Evolutionary conservation across 148 eudicot species (phyloP), one percentile per base, ranked within the genome.

Genomic region (Pharnaceum exiguum): DNA sequence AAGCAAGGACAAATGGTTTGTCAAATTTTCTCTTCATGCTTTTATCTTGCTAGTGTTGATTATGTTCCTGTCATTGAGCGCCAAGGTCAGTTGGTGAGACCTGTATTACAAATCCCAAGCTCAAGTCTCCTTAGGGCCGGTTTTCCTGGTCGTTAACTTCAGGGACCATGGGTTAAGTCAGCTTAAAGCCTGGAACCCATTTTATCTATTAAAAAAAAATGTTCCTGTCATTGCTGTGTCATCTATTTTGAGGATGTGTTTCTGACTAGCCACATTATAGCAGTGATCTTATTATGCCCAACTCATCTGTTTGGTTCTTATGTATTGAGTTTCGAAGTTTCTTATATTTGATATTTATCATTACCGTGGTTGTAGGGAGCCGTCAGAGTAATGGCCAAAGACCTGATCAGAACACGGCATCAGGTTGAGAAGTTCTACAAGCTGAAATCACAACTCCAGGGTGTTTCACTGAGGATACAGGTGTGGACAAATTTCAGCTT

Each of bases 1-100:
- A 93, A 93, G 79, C 98, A 93, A 80, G 98, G 98, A 27, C 98
- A 93, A 76, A 93, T 93, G 98, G 98, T 93, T 75, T 49, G 80
- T 53, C 46, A 11, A n/a, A 18, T 42, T 49, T 35, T 7, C 31
- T 43, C 10, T 12, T 12, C 7, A 19, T 66, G 2, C 50, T 31
- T n/a, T n/a, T n/a, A n/a, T n/a, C 2, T 19, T 29, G 11, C 12
- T 28, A 30, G 24, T 51, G 19, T 16, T n/a, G n/a, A n/a, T n/a
- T n/a, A n/a, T n/a, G n/a, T n/a, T n/a, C n/a, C n/a, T n/a, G n/a
- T n/a, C n/a, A n/a, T n/a, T n/a, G n/a, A n/a, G n/a, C n/a, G n/a
- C n/a, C n/a, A n/a, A n/a, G n/a, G n/a, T n/a, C n/a, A n/a, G n/a
- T n/a, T n/a, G n/a, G n/a, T n/a, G n/a, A n/a, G n/a, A n/a, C n/a